phyloP scores from a whole-genome alignment of 176 grass and related monocot species.

The Eragrostis curvula region DNA sequence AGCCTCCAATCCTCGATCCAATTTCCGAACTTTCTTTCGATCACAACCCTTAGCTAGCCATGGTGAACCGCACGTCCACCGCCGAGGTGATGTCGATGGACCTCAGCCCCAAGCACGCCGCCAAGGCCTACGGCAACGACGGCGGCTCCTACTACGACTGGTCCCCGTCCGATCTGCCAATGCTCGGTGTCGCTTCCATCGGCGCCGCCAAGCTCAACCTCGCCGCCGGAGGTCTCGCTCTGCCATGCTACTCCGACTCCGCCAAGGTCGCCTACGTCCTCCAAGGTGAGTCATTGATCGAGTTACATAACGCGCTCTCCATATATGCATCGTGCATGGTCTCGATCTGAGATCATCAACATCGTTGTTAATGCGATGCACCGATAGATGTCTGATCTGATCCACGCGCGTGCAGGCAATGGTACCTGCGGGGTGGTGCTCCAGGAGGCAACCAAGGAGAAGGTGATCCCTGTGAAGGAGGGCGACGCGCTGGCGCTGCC shows the following conservation, averaged over 20 bases:
- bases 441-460: constrained; percentile 64
- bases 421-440: constrained; percentile 55
- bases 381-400: too few species aligned
- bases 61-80: background rate
- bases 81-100: constrained; percentile 44
- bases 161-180: constrained; percentile 66
- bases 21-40: background rate
- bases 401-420: background rate
- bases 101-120: constrained; percentile 49
- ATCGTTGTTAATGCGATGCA: background rate
- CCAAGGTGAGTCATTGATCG: constrained; percentile 33
- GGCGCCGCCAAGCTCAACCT: constrained; percentile 78
- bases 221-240: constrained; percentile 51
- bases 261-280: constrained; percentile 82
- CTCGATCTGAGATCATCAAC: background rate
- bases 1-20: background rate
- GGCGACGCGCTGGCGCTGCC: constrained; percentile 75
- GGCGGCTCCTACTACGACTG: constrained; percentile 69
- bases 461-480: constrained; percentile 65
- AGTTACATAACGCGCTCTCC: background rate
- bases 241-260: constrained; percentile 82
- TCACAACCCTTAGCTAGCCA: background rate
- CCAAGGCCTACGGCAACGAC: constrained; percentile 47
- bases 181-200: constrained; percentile 69
- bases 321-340: background rate